phyloP scores from a whole-genome alignment of 1,284 basidiomycete genomes.

The Microbotryum violaceum region DNA sequence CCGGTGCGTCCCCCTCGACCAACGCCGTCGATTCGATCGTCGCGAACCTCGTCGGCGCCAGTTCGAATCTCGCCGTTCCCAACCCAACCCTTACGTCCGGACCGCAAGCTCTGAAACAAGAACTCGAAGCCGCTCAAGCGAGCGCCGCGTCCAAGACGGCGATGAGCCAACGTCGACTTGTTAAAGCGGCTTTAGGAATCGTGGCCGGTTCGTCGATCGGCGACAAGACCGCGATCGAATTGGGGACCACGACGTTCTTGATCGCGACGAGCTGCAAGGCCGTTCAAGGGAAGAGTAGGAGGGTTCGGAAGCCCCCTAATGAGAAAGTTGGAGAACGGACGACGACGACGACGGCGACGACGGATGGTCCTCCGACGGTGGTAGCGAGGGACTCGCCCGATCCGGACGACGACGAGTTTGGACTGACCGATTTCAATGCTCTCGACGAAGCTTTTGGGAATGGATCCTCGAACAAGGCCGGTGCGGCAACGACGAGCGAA shows the following conservation, averaged over 20 bases:
- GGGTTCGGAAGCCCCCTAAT: conserved; percentile 4
- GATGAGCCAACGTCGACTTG: background rate
- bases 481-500: background rate
- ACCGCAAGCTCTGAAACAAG: background rate
- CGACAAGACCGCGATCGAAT: background rate
- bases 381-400: background rate
- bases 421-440: conserved; percentile 13
- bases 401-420: conserved; percentile 10
- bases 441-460: conserved; percentile 24
- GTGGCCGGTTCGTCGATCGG: too few relatives aligned
- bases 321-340: background rate
- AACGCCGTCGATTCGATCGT: conserved; percentile 19
- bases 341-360: conserved; percentile 5
- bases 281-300: background rate
- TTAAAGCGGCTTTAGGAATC: background rate
- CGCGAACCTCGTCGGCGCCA: conserved; percentile 7
- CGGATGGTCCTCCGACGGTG: background rate
- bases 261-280: background rate
- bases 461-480: background rate
- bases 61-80: background rate
- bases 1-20: background rate
- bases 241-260: background rate
- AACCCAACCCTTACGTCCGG: background rate
- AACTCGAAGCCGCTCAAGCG: background rate
- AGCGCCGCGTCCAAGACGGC: background rate